These are phyloP conservation scores for Salvia rosmarinus DNA, from an alignment of 257 asterid species.

Conservation along the genomic window DNA sequence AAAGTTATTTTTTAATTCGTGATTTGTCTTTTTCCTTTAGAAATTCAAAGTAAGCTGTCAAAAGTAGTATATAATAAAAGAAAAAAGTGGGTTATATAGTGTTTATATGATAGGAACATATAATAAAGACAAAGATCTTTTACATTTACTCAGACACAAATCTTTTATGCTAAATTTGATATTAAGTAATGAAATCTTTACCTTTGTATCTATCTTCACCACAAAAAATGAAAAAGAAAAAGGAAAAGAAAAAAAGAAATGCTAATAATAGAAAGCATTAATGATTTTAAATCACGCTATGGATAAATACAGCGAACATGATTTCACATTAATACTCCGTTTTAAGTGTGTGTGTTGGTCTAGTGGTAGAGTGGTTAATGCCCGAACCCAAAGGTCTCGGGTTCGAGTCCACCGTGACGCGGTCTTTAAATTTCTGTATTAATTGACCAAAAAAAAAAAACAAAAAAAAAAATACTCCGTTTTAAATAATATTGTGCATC, in stretches of 20 bases:
- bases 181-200: not conserved
- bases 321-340: not conserved
- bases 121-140: not conserved
- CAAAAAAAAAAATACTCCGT: no score
- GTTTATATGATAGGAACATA: not conserved
- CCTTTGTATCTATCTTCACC: not conserved
- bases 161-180: not conserved
- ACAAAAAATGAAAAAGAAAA: not conserved
- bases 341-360: no score
- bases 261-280: not conserved
- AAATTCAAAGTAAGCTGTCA: slow-evolving; percentile 17
- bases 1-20: not conserved
- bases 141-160: not conserved
- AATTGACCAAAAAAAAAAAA: no score
- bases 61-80: not conserved
- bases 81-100: not conserved
- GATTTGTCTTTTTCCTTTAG: slow-evolving; percentile 16
- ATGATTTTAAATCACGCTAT: not conserved
- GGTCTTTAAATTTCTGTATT: no score
- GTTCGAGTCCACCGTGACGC: no score
- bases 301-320: not conserved
- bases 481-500: not conserved
- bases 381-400: no score
- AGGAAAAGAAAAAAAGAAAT: not conserved
- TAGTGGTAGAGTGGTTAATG: no score